Conservation (phyloP, 768 basidiomycete genomes). For the Omphalotus guepiniiformis region DNA sequence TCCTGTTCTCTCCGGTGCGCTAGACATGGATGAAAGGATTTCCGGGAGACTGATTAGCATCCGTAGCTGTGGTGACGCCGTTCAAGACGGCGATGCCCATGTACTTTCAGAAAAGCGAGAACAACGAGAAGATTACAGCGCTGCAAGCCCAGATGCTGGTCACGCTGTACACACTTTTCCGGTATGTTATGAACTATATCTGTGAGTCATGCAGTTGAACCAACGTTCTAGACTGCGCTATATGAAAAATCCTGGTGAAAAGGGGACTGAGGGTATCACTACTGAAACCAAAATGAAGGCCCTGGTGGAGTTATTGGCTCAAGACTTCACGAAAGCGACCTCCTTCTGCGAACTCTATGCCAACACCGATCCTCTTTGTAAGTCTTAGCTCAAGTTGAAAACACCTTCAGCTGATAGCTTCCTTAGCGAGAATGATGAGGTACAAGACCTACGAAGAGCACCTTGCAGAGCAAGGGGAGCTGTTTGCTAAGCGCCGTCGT, state of each 20-base stretch:
- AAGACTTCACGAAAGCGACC: slow-evolving; percentile 29
- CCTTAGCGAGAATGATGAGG: slow-evolving; percentile 28
- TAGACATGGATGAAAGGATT: too few relatives aligned
- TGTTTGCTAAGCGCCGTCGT: slow-evolving; percentile 23
- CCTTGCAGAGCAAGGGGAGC: slow-evolving; percentile 19
- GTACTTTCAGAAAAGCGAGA: slow-evolving; percentile 45
- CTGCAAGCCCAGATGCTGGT: slow-evolving; percentile 49
- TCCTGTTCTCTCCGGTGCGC: too few relatives aligned
- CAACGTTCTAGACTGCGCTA: slow-evolving; percentile 14
- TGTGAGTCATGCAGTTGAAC: neutral
- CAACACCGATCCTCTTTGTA: slow-evolving; percentile 36
- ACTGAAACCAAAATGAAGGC: slow-evolving; percentile 24
- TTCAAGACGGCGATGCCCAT: slow-evolving; percentile 48
- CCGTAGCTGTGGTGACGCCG: too few relatives aligned
- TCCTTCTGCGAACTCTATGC: slow-evolving; percentile 31
- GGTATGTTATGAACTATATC: slow-evolving; percentile 25
- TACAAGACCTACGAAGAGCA: slow-evolving; percentile 24
- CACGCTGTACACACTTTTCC: slow-evolving; percentile 42
- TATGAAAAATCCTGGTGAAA: slow-evolving; percentile 14
- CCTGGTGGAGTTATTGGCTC: slow-evolving; percentile 16
- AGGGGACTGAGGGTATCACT: slow-evolving; percentile 20
- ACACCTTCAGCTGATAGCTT: neutral
- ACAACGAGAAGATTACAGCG: slow-evolving; percentile 43
- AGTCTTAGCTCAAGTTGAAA: slow-evolving; percentile 14
- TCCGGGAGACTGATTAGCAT: too few relatives aligned